Evolutionary conservation across 2,329 filamentous ascomycete species (phyloP), one percentile per base, ranked within the genome.

Genomic region (Dactylellina drechsleri): DNA sequence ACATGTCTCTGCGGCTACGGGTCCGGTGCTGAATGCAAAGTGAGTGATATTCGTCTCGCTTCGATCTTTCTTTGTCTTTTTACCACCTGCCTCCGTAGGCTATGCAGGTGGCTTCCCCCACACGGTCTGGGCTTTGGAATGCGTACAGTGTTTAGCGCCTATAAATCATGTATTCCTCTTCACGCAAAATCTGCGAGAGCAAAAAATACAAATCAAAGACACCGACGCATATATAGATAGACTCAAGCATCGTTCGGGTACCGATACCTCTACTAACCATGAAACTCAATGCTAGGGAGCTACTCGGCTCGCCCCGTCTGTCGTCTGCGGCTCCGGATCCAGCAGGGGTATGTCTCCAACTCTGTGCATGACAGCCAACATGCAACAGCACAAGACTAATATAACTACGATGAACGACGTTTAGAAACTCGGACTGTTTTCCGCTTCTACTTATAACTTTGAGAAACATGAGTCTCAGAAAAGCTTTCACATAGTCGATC

Each of bases 391-490:
- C 7, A 43, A 3, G 15, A 20, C 31, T 54, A 43, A 43, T n/a
- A 43, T 12, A 6, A 43, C 5, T n/a, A 12, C 40, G 2, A 12
- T 43, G 40, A 12, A 43, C 40, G 50, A 40, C 61, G 31, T 36
- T 36, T 36, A 83, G 81, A 80, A 81, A 76, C 79, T 84, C 36
- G 85, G 84, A 0, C 75, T 86, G 49, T 86, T 85, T 62, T 81
- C 89, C 81, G 84, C 89, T 15, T 91, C 90, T 0, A 88, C 89
- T 1, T 97, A 96, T 82, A 93, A 89, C 4, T 97, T 97, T 81
- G 85, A 90, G 45, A 85, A 87, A 0, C 92, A 96, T 80, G 85
- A 85, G 54, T 90, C 90, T 80, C 87, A 85, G 4, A 81, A 80
- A 6, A 80, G 85, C 84, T 73, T 89, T 93, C 83, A 89, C 91